phyloP scores from a whole-genome alignment of 139 green algal species.

The Pleodorina starrii region DNA sequence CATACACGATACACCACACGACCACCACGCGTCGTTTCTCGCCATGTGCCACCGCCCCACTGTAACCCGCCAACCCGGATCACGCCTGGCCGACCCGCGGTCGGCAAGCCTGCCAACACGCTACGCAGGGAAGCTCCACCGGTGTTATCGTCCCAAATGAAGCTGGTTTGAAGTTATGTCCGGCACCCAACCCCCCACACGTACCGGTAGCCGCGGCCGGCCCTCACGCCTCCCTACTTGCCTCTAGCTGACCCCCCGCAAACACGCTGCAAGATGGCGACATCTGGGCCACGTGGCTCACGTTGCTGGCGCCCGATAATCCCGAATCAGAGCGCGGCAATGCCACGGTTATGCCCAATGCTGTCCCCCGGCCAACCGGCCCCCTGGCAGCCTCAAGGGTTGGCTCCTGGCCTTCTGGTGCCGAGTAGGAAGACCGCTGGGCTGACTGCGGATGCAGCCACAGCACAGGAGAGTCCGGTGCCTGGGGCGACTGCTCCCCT shows the following conservation, averaged over 20 bases:
- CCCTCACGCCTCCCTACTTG: background rate
- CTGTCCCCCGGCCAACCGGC: background rate
- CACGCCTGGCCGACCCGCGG: too few relatives aligned
- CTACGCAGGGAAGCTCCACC: too few relatives aligned
- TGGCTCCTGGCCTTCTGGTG: background rate
- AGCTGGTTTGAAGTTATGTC: too few relatives aligned
- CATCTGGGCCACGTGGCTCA: constrained; percentile 22
- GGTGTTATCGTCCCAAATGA: too few relatives aligned
- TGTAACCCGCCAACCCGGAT: too few relatives aligned
- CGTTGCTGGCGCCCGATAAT: background rate
- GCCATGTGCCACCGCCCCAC: too few relatives aligned
- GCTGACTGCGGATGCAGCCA: background rate
- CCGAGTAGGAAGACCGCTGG: background rate
- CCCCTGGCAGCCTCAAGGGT: too few relatives aligned
- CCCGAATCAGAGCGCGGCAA: constrained; percentile 8
- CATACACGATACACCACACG: too few relatives aligned
- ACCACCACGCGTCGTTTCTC: too few relatives aligned
- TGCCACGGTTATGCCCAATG: background rate
- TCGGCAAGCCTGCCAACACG: too few relatives aligned
- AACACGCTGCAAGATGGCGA: constrained; percentile 26
- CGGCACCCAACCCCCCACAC: too few relatives aligned
- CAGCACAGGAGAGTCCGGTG: constrained; percentile 15
- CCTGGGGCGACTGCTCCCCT: background rate
- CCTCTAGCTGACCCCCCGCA: background rate
- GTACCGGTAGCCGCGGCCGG: too few relatives aligned